A percentile compares a stretch with the other conserved stretches of the same genome.
These are phyloP conservation scores for Termitomyces sp. DNA, from an alignment of 768 basidiomycete genomes.

Conservation along the genomic window DNA sequence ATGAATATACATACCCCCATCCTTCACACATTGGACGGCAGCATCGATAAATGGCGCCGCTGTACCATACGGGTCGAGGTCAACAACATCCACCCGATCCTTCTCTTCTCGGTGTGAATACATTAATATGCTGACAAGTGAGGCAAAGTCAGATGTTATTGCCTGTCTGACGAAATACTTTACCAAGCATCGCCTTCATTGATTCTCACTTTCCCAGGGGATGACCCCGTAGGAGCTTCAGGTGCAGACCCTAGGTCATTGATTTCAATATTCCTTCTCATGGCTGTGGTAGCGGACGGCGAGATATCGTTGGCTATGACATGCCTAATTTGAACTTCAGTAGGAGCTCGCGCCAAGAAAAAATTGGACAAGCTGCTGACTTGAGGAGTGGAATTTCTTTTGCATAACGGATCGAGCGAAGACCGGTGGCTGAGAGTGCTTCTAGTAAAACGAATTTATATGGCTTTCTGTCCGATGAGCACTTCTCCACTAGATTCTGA, in stretches of 20 bases:
- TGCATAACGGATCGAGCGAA: slow-evolving; percentile 94
- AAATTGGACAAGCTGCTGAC: slow-evolving; percentile 38
- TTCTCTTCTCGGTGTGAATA: slow-evolving; percentile 78
- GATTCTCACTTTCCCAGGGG: slow-evolving; percentile 59
- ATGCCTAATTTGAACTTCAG: slow-evolving; percentile 47
- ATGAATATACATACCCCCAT: slow-evolving; percentile 63
- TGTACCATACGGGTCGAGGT: slow-evolving; percentile 96
- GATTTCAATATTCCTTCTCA: slow-evolving; percentile 79
- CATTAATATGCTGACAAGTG: slow-evolving; percentile 69
- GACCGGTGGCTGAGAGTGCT: slow-evolving; percentile 92
- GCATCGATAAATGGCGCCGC: slow-evolving; percentile 96
- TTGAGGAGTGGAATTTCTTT: slow-evolving; percentile 92
- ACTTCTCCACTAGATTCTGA: not conserved
- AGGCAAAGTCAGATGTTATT: not conserved
- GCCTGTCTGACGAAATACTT: slow-evolving; percentile 17
- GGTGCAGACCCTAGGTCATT: slow-evolving; percentile 58
- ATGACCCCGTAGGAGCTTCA: slow-evolving; percentile 8
- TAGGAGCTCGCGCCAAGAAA: not conserved
- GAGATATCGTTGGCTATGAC: slow-evolving; percentile 95
- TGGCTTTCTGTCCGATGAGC: slow-evolving; percentile 22
- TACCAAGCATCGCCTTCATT: slow-evolving; percentile 96
- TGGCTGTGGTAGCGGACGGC: slow-evolving; percentile 75
- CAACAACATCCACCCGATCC: slow-evolving; percentile 86
- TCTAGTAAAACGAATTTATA: slow-evolving; percentile 81
- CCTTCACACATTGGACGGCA: slow-evolving; percentile 83